Conservation (phyloP, 2,329 filamentous ascomycete genomes). For the Cercospora nicotianae region DNA sequence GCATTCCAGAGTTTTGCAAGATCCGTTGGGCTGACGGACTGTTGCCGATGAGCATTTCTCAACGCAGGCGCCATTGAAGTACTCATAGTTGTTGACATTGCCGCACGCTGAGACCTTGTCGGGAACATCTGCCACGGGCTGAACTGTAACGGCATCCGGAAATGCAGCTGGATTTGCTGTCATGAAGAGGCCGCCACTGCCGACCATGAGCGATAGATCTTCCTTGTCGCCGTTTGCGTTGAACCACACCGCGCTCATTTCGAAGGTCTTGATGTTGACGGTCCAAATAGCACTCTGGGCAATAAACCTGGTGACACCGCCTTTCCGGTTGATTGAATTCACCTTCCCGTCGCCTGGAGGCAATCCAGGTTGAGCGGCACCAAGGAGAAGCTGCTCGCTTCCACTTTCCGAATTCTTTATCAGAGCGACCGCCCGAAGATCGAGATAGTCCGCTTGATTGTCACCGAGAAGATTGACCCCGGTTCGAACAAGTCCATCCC, state of each 20-base stretch:
- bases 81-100: neutral
- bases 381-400: neutral
- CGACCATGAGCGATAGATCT: neutral
- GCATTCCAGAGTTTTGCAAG: neutral
- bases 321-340: neutral
- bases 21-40: neutral
- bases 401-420: neutral
- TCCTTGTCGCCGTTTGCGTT: neutral
- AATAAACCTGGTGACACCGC: neutral
- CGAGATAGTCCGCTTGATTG: neutral
- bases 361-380: neutral
- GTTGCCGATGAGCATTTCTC: neutral
- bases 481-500: neutral
- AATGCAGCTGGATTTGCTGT: neutral
- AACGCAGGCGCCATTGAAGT: neutral
- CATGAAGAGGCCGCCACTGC: neutral
- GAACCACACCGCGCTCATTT: conserved; percentile 1
- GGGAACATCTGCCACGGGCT: neutral
- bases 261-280: neutral
- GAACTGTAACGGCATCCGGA: neutral
- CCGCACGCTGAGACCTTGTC: neutral
- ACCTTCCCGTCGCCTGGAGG: neutral
- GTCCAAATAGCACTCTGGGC: conserved; percentile 3
- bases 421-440: neutral
- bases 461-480: neutral